These are phyloP conservation scores for Venustampulla echinocandica DNA, from an alignment of 495 filamentous ascomycete species.

Conservation along the genomic window DNA sequence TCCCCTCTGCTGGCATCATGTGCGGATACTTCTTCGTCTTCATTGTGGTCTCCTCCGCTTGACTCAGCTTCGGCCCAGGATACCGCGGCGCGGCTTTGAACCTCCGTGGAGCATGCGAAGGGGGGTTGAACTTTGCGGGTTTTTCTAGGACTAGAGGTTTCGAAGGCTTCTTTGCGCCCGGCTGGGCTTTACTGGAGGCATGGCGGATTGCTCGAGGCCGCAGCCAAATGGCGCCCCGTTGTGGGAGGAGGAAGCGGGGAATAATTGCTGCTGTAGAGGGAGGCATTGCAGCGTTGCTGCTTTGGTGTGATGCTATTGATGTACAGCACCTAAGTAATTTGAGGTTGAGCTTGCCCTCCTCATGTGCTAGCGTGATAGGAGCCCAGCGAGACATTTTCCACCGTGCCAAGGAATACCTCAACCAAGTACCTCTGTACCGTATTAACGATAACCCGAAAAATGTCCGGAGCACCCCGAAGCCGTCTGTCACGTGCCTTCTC, in stretches of 20 bases:
- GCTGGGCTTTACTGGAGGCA: conserved; percentile 25
- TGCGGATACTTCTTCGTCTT: conserved; percentile 64
- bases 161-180: conserved; percentile 11
- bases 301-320: too few species aligned
- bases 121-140: conserved; percentile 75
- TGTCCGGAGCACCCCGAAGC: too few species aligned
- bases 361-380: too few species aligned
- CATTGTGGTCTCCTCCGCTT: conserved; percentile 51
- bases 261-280: conserved; percentile 29
- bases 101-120: conserved; percentile 65
- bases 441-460: too few species aligned
- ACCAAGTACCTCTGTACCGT: too few species aligned
- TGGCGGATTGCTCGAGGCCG: conserved; percentile 24
- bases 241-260: conserved; percentile 46
- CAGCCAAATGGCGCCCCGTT: conserved; percentile 39
- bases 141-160: conserved; percentile 62
- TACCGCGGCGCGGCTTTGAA: conserved; percentile 47
- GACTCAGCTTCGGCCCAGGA: conserved; percentile 55
- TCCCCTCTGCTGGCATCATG: conserved; percentile 68
- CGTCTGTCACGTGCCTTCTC: too few species aligned
- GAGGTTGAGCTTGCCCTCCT: too few species aligned
- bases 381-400: too few species aligned
- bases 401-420: too few species aligned
- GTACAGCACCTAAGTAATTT: too few species aligned
- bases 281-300: conserved; percentile 26